Conservation (phyloP, 1,139 yeast species). For the Saccharomyces hybrid region DNA sequence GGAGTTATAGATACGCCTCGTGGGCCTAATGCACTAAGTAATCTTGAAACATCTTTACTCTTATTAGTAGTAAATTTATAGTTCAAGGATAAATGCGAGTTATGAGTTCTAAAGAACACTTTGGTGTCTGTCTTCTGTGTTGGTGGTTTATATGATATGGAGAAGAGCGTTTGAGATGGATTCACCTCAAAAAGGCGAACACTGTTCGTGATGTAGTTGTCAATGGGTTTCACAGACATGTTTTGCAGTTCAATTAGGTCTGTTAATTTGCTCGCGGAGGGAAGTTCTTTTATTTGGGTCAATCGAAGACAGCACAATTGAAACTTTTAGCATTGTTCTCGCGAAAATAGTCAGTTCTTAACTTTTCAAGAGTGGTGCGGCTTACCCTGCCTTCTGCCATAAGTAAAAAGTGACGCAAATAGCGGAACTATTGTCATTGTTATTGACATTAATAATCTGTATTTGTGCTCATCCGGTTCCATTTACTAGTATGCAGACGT, state of each 20-base stretch:
- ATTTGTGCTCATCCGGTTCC: neutral
- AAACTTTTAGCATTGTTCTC: neutral
- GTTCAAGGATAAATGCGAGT: conserved; percentile 62
- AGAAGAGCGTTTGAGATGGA: conserved; percentile 42
- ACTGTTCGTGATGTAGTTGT: conserved; percentile 44
- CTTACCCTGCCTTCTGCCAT: neutral
- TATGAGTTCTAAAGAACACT: conserved; percentile 62
- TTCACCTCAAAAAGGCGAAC: conserved; percentile 40
- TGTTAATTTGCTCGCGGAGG: neutral
- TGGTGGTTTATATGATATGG: conserved; percentile 41
- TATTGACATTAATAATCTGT: neutral
- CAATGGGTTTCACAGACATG: conserved; percentile 37
- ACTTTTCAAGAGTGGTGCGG: neutral
- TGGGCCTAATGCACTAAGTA: conserved; percentile 82
- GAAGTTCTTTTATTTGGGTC: neutral
- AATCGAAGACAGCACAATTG: neutral
- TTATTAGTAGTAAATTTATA: conserved; percentile 56
- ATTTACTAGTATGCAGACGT: too few species aligned
- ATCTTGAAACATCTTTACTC: conserved; percentile 68
- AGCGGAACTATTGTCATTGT: neutral
- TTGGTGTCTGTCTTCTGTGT: conserved; percentile 21
- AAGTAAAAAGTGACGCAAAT: too few species aligned
- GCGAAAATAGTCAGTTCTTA: neutral
- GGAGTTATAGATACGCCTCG: conserved; percentile 45
- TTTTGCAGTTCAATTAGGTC: neutral